Evolutionary conservation across 495 filamentous ascomycete species (phyloP).

Genomic region (Annulohypoxylon bovei): DNA sequence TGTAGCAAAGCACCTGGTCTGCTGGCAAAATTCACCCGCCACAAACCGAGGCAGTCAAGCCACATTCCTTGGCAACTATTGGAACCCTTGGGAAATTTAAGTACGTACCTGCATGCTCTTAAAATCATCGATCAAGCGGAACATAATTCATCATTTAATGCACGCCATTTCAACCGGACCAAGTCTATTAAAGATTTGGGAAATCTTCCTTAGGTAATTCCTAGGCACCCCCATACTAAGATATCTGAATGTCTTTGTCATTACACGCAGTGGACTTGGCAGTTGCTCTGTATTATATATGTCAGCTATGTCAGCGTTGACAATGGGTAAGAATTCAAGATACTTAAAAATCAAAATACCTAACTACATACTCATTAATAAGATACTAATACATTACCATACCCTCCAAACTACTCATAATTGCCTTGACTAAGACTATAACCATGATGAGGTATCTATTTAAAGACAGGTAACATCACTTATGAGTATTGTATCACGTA

Average conservation of each 20-base stretch:
- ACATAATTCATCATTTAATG: slow-evolving; percentile 3
- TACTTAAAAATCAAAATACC: too few relatives aligned
- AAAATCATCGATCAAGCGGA: not conserved
- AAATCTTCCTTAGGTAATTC: not conserved
- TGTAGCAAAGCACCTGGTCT: not conserved
- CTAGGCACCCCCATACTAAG: not conserved
- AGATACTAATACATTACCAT: not conserved
- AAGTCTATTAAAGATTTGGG: not conserved
- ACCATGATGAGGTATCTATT: too few relatives aligned
- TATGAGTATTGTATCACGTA: not conserved
- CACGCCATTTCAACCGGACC: not conserved
- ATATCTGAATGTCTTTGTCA: not conserved
- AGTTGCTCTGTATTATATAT: not conserved
- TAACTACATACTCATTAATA: too few relatives aligned
- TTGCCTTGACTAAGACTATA: not conserved
- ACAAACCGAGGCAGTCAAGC: not conserved
- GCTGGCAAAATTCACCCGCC: not conserved
- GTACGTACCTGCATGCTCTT: not conserved
- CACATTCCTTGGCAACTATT: slow-evolving; percentile 12
- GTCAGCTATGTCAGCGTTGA: not conserved
- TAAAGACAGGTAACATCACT: not conserved
- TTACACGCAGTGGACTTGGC: not conserved
- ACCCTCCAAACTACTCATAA: not conserved
- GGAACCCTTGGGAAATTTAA: not conserved
- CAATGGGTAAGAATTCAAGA: too few relatives aligned